Evolutionary conservation across 2,329 filamentous ascomycete genomes (phyloP).

Genomic region (Xylariaceae sp.): DNA sequence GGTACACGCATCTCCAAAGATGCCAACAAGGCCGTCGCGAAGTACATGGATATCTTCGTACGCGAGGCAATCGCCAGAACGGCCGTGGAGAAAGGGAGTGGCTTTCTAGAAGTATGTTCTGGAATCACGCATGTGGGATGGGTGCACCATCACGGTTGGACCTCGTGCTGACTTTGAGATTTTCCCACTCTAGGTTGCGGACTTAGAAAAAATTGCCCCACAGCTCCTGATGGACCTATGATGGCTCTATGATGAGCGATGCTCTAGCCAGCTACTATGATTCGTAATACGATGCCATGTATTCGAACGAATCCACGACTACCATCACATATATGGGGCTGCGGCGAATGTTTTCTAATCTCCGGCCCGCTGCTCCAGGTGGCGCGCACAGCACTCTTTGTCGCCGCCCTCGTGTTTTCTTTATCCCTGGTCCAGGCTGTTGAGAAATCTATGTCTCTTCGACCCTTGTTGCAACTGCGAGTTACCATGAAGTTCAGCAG

Average conservation of each 20-base stretch:
- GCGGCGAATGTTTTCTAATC: background rate
- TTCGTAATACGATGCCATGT: constrained; percentile 4
- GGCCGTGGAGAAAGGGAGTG: constrained; percentile 62
- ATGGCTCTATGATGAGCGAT: constrained; percentile 64
- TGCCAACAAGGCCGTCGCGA: constrained; percentile 69
- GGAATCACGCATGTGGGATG: background rate
- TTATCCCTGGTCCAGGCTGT: too few relatives aligned
- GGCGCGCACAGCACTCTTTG: background rate
- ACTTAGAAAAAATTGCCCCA: constrained; percentile 81
- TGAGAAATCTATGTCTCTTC: background rate
- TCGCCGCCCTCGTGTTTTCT: background rate
- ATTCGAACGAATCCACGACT: constrained; percentile 2
- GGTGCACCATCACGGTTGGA: background rate
- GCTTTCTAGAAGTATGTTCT: constrained; percentile 65
- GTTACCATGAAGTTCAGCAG: background rate
- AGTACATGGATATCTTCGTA: constrained; percentile 89
- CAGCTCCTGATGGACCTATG: constrained; percentile 83
- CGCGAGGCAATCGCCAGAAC: constrained; percentile 80
- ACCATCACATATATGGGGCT: background rate
- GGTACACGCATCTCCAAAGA: constrained; percentile 70
- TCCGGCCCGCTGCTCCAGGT: background rate
- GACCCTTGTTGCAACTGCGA: background rate
- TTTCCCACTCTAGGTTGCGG: constrained; percentile 59
- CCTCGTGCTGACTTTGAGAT: constrained; percentile 8
- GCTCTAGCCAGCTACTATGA: background rate